Base-by-base conservation (phyloP, 140 eudicot genomes). In the Erigeron philadelphicus region DNA sequence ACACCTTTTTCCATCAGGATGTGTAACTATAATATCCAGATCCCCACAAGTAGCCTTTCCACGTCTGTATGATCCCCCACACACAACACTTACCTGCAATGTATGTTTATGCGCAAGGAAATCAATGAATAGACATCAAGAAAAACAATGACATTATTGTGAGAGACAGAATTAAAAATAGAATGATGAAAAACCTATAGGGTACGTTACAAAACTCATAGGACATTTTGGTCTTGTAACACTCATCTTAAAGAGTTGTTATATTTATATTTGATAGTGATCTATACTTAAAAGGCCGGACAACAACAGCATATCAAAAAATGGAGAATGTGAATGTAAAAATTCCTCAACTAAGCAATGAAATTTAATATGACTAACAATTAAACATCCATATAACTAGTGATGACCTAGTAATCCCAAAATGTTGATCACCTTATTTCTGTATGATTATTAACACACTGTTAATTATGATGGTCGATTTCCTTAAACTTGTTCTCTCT, bases 41-140 rank as follows among this genome's bases (percentile, higher is more conserved):
- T 93, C 96, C 70, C 98, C 98, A 46, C 98, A 93, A 55, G 95
- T 69, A 50, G 93, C 86, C 74, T 93, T 93, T 70, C 96, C 95
- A 41, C 96, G 95, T 79, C 95, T 89, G 70, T 75, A 93, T 44
- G 98, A 93, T 81, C 98, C 98, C 78, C 95, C 98, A 76, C 98
- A 89, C 55, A 93, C 74, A 68, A 89, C 70, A 60, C 31, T 65
- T 68, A 87, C 85, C 95, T 93, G 75, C 70, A 50, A n/a, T 47
- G 80, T 5, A 50, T 47, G 52, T 53, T 77, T 67, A 58, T 3
- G 46, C 66, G 70, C 41, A 73, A 54, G n/a, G 25, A 40, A 23
- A 46, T 46, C 63, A 43, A 46, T 21, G 35, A 46, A 46, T 69
- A 17, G 48, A 43, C 57, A 11, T 25, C n/a, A 8, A 66, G 21